Evolutionary conservation across 352 stramenopile genomes (phyloP).

Genomic region (Peronospora tabacina): DNA sequence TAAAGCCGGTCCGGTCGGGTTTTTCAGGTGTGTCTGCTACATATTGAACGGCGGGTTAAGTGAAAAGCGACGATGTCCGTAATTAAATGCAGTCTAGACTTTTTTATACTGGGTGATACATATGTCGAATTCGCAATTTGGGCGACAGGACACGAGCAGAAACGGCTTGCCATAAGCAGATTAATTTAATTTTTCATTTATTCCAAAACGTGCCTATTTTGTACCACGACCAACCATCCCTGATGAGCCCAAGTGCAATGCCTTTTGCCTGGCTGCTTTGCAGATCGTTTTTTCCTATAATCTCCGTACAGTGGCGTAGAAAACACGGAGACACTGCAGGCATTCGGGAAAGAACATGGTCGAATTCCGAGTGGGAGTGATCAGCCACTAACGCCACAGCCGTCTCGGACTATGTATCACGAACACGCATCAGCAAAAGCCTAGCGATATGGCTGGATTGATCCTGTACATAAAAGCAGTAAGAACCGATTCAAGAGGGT

Average conservation of each 20-base stretch:
- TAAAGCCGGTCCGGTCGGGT: too few relatives aligned
- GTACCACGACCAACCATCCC: constrained; percentile 3
- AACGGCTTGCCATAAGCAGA: background rate
- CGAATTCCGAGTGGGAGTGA: background rate
- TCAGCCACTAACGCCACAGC: background rate
- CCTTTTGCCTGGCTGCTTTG: background rate
- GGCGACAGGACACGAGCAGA: constrained; percentile 5
- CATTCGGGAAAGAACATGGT: background rate
- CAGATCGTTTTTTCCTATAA: background rate
- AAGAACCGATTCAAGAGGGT: background rate
- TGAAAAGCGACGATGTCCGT: too few relatives aligned
- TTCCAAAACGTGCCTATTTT: background rate
- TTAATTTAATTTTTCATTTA: background rate
- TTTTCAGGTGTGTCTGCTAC: too few relatives aligned
- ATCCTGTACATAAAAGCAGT: too few relatives aligned
- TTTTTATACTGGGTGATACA: background rate
- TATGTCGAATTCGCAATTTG: background rate
- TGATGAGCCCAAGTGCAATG: background rate
- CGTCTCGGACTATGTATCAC: constrained; percentile 1
- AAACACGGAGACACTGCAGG: background rate
- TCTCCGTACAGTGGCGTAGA: background rate
- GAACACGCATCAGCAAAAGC: background rate
- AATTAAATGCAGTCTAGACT: too few relatives aligned
- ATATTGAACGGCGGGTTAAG: too few relatives aligned
- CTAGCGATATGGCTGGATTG: background rate